phyloP scores from a whole-genome alignment of 1,139 yeast species.

The Pichia sorboxylosa region DNA sequence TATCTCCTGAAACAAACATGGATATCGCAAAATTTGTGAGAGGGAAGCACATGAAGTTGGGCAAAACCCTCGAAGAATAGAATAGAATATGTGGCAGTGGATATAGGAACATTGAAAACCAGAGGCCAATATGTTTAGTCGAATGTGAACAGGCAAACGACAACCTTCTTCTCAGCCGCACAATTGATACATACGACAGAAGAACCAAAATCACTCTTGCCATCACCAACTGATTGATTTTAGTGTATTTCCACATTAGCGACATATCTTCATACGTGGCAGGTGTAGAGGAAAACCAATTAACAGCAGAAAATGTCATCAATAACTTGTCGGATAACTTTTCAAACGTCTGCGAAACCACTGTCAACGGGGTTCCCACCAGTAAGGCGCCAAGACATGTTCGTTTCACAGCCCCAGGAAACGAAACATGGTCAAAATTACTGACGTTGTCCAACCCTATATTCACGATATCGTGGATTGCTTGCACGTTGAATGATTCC shows the following conservation, averaged over 20 bases:
- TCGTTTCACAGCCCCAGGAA: constrained; percentile 87
- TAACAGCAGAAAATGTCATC: constrained; percentile 25
- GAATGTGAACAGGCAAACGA: constrained; percentile 13
- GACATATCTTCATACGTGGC: background rate
- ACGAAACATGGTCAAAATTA: constrained; percentile 59
- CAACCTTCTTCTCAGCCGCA: constrained; percentile 4
- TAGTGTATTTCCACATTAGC: constrained; percentile 4
- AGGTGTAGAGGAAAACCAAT: constrained; percentile 12
- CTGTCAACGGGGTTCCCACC: constrained; percentile 28
- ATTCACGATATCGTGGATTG: constrained; percentile 68
- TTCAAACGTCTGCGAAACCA: constrained; percentile 6
- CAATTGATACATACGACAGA: constrained; percentile 2
- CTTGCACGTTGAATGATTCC: constrained; percentile 87
- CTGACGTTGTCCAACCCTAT: constrained; percentile 42
- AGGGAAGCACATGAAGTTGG: constrained; percentile 80
- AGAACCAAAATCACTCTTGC: constrained; percentile 32
- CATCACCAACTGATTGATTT: constrained; percentile 20
- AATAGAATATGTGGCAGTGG: constrained; percentile 72
- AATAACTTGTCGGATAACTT: constrained; percentile 47
- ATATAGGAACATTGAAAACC: constrained; percentile 48
- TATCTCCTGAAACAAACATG: constrained; percentile 38
- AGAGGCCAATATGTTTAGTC: constrained; percentile 30
- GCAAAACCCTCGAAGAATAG: constrained; percentile 72
- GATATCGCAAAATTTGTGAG: constrained; percentile 47
- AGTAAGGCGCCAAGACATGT: constrained; percentile 68